Base-by-base conservation (phyloP, 106 monocot genomes). In the Apostasia ramifera region DNA sequence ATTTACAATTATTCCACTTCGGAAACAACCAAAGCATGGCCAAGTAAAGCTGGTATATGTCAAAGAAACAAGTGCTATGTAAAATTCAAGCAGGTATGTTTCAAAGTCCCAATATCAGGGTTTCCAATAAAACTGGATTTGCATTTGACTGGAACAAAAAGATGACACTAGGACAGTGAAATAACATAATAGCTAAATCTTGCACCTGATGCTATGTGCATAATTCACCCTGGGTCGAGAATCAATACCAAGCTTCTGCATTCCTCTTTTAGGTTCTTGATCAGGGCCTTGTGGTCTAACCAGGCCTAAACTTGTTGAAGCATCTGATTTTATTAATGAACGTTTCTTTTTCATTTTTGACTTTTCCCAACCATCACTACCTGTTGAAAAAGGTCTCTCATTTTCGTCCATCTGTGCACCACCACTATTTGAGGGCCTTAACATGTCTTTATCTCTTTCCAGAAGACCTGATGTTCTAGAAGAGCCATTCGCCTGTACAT, bases 261-360 rank as follows among this genome's bases (percentile, higher is more conserved):
- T 57, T 68, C 74, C 85, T 78, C 69, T 77, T 72, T 85, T 89
- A 13, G 67, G 69, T 53, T 85, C 89, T 13, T 82, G 66, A 39
- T 89, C 82, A 55, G 59, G 45, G 70, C 82, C 82, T 51, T 56
- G 58, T 59, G 78, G 58, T 53, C 71, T 79, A 39, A 74, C 45
- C 63, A 71, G 41, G 14, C 66, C 75, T 73, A 76, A 54, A 72
- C 59, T 61, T 68, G 77, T 43, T 64, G 79, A 74, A 43, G 57
- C 59, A 74, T 84, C 88, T 26, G 88, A 51, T 47, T 88, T 88
- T 53, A 84, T 72, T 5, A 61, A 63, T 44, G 89, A 89, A 8
- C 89, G 85, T 44, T 80, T 89, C 68, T 80, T 89, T 69, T 80
- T 89, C 80, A 83, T 68, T 49, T 80, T 87, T 57, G 86, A 72